Conservation (phyloP, 176 grass and related monocot genomes). For the Carex myosuroides region DNA sequence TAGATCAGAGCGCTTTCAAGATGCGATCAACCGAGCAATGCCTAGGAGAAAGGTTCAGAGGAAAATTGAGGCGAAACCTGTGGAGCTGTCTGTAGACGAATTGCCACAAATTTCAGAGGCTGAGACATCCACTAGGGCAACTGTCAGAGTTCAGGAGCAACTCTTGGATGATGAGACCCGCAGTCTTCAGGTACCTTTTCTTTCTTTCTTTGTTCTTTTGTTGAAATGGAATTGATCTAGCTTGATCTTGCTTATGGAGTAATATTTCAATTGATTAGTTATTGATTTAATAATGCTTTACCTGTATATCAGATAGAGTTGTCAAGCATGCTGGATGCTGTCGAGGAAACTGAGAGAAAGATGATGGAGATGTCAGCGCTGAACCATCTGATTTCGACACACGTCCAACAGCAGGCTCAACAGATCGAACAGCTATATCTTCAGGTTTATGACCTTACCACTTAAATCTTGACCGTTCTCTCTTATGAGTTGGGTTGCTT, state of each 20-base stretch:
- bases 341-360: slow-evolving; percentile 93
- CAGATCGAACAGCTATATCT: slow-evolving; percentile 87
- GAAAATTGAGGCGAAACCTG: slow-evolving; percentile 43
- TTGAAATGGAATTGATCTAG: not conserved
- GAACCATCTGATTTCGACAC: slow-evolving; percentile 93
- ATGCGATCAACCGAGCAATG: slow-evolving; percentile 74
- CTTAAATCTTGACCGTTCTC: not conserved
- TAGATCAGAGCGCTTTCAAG: slow-evolving; percentile 79
- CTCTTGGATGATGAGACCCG: slow-evolving; percentile 84
- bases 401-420: slow-evolving; percentile 86
- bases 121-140: slow-evolving; percentile 36
- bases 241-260: not conserved
- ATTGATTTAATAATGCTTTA: slow-evolving; percentile 6
- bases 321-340: slow-evolving; percentile 66
- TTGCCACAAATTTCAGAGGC: slow-evolving; percentile 38
- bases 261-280: not conserved
- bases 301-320: slow-evolving; percentile 57
- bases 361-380: slow-evolving; percentile 97
- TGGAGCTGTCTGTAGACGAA: slow-evolving; percentile 38
- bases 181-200: slow-evolving; percentile 51
- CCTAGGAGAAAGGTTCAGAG: slow-evolving; percentile 76
- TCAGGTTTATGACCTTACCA: slow-evolving; percentile 41
- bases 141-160: slow-evolving; percentile 74
- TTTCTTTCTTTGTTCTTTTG: not conserved
- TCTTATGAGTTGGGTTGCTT: not conserved